These are phyloP conservation scores for Earliella scabrosa DNA, from an alignment of 1,284 basidiomycete genomes.

Conservation along the genomic window DNA sequence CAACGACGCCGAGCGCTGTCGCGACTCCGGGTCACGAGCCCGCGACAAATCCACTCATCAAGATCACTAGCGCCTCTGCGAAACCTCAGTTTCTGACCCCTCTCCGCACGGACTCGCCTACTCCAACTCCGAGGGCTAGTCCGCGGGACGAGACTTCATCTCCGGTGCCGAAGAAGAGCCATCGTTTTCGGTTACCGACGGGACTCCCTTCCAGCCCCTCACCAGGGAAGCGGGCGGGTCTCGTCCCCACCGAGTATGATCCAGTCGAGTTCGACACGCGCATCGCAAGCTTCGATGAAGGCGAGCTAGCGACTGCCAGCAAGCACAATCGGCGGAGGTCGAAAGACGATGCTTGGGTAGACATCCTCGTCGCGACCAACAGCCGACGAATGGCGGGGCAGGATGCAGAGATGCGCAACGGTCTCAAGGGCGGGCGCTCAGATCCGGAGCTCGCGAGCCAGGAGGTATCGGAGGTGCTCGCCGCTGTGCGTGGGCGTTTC, in stretches of 20 bases:
- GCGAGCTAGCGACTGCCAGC: conserved; percentile 45
- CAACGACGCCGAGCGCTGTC: conserved; percentile 16
- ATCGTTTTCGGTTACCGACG: conserved; percentile 61
- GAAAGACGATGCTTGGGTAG: conserved; percentile 80
- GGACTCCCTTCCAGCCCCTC: conserved; percentile 55
- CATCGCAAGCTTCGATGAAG: conserved; percentile 67
- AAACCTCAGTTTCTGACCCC: conserved; percentile 17
- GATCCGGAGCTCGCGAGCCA: conserved; percentile 76
- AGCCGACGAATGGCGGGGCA: conserved; percentile 62
- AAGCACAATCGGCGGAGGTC: conserved; percentile 59
- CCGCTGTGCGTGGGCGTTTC: conserved; percentile 60
- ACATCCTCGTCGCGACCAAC: conserved; percentile 79
- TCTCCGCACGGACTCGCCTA: conserved; percentile 19
- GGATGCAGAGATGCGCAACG: conserved; percentile 49
- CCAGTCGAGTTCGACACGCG: conserved; percentile 77
- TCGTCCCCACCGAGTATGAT: conserved; percentile 68
- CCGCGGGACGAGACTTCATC: conserved; percentile 18
- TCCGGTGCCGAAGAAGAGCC: conserved; percentile 30
- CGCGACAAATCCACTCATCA: conserved; percentile 10
- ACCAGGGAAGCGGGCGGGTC: conserved; percentile 44
- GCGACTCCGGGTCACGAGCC: conserved; percentile 22
- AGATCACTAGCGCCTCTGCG: conserved; percentile 10
- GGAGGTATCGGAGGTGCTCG: conserved; percentile 74
- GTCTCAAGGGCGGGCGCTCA: conserved; percentile 43
- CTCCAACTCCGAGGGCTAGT: conserved; percentile 3